Percentiles rank a stretch among this genome's conserved stretches.
Evolutionary conservation across 2,329 filamentous ascomycete genomes (phyloP).

Genomic region (Claviceps monticola): DNA sequence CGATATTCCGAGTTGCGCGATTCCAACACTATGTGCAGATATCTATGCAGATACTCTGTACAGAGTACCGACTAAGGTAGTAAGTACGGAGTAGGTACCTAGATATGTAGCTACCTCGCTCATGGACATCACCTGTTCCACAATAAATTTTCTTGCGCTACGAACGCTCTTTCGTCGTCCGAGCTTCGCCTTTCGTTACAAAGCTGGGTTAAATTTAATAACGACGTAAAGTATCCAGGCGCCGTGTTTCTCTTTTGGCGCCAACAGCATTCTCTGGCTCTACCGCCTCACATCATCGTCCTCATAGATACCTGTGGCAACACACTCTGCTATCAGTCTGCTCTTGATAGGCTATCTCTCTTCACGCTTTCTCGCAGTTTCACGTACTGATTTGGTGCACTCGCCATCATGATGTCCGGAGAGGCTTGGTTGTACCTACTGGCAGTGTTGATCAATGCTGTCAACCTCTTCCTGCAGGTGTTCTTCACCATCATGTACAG

Average conservation of each 20-base stretch:
- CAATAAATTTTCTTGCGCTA: constrained; percentile 4
- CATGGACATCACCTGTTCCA: constrained; percentile 1
- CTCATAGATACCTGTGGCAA: neutral
- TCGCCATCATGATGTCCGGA: constrained; percentile 59
- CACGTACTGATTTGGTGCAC: neutral
- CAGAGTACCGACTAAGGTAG: no score
- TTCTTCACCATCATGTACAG: constrained; percentile 99
- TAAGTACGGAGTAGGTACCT: no score
- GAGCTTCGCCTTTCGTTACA: neutral
- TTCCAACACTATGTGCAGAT: no score
- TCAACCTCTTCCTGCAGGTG: constrained; percentile 98
- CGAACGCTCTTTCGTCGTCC: neutral
- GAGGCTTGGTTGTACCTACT: constrained; percentile 98
- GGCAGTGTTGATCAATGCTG: constrained; percentile 96
- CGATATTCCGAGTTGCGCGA: no score
- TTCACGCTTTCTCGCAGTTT: neutral
- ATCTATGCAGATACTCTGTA: no score
- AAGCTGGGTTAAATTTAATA: neutral
- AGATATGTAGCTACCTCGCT: no score
- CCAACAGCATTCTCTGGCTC: neutral
- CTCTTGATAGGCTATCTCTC: neutral
- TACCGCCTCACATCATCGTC: neutral
- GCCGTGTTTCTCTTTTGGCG: neutral
- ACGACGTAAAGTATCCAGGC: neutral
- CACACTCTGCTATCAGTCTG: neutral